Evolutionary conservation across 768 basidiomycete species (phyloP), one percentile per base, ranked within the genome.

Genomic region (Podaxis sp.): DNA sequence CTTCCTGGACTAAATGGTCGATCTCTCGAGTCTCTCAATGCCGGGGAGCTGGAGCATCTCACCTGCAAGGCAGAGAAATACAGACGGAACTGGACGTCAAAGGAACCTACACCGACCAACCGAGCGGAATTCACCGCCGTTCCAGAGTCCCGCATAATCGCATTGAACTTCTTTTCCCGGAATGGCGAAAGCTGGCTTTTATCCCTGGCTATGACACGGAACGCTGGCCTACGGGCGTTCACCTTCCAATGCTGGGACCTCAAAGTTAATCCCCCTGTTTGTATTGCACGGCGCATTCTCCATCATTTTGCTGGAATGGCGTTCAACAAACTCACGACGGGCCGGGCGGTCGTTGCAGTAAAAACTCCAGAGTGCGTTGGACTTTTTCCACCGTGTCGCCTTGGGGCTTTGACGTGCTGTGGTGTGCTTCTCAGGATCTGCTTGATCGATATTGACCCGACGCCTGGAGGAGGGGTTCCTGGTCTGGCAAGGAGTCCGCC

Each of bases 201-300:
- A 24, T 84, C 84, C 0, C 70, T 86, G 33, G 75, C 70, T 8
- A 62, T 71, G 60, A 61, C 42, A 28, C 55, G 33, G 39, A 38
- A 74, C 65, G 66, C 67, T 63, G 61, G 60, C 1, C 68, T 69
- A 0, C 70, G 73, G 17, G 52, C 64, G 12, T 80, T 77, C 30
- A 72, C 72, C 24, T 60, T 88, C 28, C 83, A 85, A 42, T 86
- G 86, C 66, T 89, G 88, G 88, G 84, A 88, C 65, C 51, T 87
- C 8, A 53, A 69, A 0, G 9, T 60, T 11, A 57, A 67, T 2
- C 63, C 70, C 0, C 78, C 82, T 0, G 65, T 55, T 7, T 84
- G 81, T 64, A 68, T 85, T 38, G 86, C 85, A 0, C 68, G 73
- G 4, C 76, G 77, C 68, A 66, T 67, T 59, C 36, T 78, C 33